These are phyloP conservation scores for Cystobasidium tubakii DNA, from an alignment of 768 basidiomycete species.

Conservation along the genomic window DNA sequence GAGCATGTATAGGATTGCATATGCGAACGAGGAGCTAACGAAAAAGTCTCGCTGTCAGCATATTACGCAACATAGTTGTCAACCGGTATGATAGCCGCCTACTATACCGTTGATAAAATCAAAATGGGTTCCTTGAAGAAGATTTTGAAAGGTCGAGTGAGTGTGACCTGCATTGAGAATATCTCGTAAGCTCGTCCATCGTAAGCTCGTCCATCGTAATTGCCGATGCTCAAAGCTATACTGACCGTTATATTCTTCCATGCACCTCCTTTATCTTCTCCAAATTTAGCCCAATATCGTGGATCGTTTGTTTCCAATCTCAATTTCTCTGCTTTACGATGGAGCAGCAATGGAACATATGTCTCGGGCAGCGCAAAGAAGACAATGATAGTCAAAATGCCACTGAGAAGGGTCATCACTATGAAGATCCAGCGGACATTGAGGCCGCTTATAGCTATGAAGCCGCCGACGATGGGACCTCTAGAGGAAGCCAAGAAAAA, in stretches of 20 bases:
- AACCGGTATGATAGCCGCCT: no score
- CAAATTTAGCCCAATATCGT: not conserved
- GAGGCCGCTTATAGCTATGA: constrained; percentile 13
- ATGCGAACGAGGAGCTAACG: constrained; percentile 33
- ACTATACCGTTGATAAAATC: constrained; percentile 42
- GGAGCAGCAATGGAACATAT: constrained; percentile 49
- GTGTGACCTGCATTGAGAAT: not conserved
- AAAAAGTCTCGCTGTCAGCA: no score
- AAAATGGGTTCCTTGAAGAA: constrained; percentile 47
- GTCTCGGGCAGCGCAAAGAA: constrained; percentile 49
- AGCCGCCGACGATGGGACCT: constrained; percentile 29
- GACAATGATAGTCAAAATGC: constrained; percentile 41
- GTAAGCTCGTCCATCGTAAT: no score
- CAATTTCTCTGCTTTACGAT: constrained; percentile 48
- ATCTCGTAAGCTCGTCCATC: no score
- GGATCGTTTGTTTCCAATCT: constrained; percentile 47
- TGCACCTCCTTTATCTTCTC: constrained; percentile 16
- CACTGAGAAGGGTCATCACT: constrained; percentile 24
- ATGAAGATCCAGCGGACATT: constrained; percentile 23
- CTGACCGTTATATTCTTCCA: constrained; percentile 14
- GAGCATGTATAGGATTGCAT: constrained; percentile 46
- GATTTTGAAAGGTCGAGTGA: constrained; percentile 25
- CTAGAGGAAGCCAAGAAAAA: not conserved
- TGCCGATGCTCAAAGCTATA: no score
- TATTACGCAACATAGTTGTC: no score